A percentile compares a stretch with the other conserved stretches of the same genome.
Conservation (phyloP, 257 asterid genomes). For the Cordia subcordata region DNA sequence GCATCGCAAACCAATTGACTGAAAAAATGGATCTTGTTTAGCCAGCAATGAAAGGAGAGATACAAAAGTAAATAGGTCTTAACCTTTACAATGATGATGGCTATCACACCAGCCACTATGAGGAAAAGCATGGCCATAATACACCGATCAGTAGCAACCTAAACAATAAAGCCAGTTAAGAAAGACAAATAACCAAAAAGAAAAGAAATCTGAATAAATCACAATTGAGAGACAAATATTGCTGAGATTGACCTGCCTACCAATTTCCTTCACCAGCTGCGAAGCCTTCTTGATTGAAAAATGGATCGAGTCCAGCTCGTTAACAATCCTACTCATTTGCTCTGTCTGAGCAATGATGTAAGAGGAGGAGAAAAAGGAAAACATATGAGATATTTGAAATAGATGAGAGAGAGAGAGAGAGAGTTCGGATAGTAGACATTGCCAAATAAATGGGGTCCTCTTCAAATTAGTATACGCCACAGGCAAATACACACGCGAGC, state of each 20-base stretch:
- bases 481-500: not conserved
- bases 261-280: conserved; percentile 93
- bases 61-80: conserved; percentile 14
- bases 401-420: not conserved
- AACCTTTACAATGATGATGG: conserved; percentile 93
- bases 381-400: conserved; percentile 6
- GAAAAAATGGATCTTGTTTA: no score
- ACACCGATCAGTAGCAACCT: conserved; percentile 99
- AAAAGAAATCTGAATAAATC: conserved; percentile 5
- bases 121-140: conserved; percentile 90
- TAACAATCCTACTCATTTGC: conserved; percentile 96
- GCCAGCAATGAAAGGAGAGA: not conserved
- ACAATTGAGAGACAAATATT: conserved; percentile 28
- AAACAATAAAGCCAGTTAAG: conserved; percentile 29
- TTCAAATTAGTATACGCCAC: no score
- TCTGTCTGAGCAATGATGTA: conserved; percentile 56
- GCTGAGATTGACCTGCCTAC: conserved; percentile 94
- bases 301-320: conserved; percentile 93
- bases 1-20: not conserved
- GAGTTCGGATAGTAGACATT: conserved; percentile 6
- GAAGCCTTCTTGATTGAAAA: conserved; percentile 95
- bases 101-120: conserved; percentile 82
- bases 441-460: not conserved
- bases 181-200: conserved; percentile 8
- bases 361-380: conserved; percentile 12